Evolutionary conservation across 2,329 filamentous ascomycete genomes (phyloP).

Genomic region (Nothophoma quercina): DNA sequence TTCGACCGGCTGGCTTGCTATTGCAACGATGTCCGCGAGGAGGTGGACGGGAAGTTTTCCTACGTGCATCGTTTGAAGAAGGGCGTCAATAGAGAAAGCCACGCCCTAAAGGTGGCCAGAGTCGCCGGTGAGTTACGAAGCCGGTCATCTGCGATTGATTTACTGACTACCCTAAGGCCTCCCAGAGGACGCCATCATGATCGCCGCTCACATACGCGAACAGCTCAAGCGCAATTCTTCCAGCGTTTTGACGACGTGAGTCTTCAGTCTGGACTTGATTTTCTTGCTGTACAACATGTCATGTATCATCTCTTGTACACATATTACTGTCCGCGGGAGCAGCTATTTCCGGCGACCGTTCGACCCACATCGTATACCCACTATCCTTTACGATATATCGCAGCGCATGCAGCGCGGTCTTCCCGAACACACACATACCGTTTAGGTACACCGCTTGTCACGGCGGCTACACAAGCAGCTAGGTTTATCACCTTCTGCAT

Average conservation of each 20-base stretch:
- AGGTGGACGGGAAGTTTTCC: conserved; percentile 68
- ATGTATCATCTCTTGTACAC: not conserved
- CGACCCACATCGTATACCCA: conserved; percentile 12
- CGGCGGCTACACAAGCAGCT: conserved; percentile 8
- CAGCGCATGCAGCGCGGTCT: conserved; percentile 3
- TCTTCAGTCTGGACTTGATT: not conserved
- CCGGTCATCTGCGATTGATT: not conserved
- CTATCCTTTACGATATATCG: conserved; percentile 8
- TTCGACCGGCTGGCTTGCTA: conserved; percentile 73
- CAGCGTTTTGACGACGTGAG: not conserved
- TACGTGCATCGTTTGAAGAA: conserved; percentile 84
- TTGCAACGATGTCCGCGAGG: conserved; percentile 89
- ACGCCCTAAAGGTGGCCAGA: conserved; percentile 92
- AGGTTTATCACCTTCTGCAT: conserved; percentile 9
- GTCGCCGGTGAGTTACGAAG: conserved; percentile 68
- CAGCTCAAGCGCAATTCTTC: conserved; percentile 25
- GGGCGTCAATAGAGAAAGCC: conserved; percentile 85
- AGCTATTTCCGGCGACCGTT: no score
- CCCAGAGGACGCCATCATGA: conserved; percentile 73
- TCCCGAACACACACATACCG: not conserved
- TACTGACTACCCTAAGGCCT: conserved; percentile 57
- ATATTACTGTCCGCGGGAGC: no score
- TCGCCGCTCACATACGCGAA: conserved; percentile 68
- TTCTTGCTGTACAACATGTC: not conserved
- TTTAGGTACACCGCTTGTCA: not conserved